Evolutionary conservation across 768 basidiomycete genomes (phyloP), one percentile per base, ranked within the genome.

Genomic region (Nevesoporus exiguus): DNA sequence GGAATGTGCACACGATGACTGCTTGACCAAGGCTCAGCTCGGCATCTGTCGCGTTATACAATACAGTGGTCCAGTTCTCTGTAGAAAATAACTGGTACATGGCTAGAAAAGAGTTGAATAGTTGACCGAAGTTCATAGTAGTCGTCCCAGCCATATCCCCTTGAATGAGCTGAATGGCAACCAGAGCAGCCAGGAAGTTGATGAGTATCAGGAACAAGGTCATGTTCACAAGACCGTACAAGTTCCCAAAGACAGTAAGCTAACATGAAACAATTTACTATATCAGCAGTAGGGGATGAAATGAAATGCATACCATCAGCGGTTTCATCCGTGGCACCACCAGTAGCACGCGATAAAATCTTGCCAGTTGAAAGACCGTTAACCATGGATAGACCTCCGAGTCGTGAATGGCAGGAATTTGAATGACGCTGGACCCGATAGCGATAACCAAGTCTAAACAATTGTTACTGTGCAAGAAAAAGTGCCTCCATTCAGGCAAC

Each of bases 311-410:
- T 30, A 95, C 93, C 74, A 98, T 70, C 29, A 98, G 72, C 1
- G 88, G 90, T 58, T 82, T 87, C 93, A 97, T 97, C 52, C 91
- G 76, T 0, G 94, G 96, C 19, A 97, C 82, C 45, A 86, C 88
- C 47, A 98, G 68, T 62, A 98, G 92, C 42, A 97, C 91, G 3
- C 95, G 78, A 68, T 98, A 97, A 73, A 96, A 98, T 62, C 95
- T 77, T 61, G 77, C 76, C 14, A 97, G 74, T 66, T 93, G 90
- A 62, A 98, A 90, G 29, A 89, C 78, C 3, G 91, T 96, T 59
- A 97, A 78, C 96, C 96, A 98, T 0, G 86, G 81, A 64, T 95
- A 96, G 3, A 84, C 75, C 7, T 61, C 54, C 6, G 86, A 85
- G 9, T 77, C 56, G 49, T 80, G 79, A 22, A 98, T 85, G 15